Conservation (phyloP, 441 rosid species). For the Pelargonium hybrid region DNA sequence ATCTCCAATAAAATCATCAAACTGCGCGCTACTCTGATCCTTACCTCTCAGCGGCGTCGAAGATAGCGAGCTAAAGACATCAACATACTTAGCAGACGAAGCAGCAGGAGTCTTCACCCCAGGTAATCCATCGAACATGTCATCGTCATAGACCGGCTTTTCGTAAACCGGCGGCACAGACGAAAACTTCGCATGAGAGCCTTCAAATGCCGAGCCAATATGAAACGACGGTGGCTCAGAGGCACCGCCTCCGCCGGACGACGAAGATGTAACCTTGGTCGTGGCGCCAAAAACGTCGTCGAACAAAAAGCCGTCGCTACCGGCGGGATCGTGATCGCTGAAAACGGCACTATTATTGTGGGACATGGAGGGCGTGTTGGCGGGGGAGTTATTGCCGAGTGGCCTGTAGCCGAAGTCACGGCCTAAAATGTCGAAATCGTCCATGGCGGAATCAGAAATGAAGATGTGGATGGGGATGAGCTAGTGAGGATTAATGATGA, state of each 20-base stretch:
- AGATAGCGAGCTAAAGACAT: slow-evolving; percentile 37
- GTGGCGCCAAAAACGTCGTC: slow-evolving; percentile 49
- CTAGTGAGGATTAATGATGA: no score
- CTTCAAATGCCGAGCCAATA: slow-evolving; percentile 37
- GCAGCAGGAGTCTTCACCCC: slow-evolving; percentile 45
- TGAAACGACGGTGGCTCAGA: slow-evolving; percentile 34
- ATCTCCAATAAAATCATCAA: slow-evolving; percentile 61
- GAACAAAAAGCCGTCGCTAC: slow-evolving; percentile 28
- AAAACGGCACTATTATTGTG: slow-evolving; percentile 35
- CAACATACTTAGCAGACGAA: slow-evolving; percentile 32
- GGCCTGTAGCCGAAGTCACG: slow-evolving; percentile 67
- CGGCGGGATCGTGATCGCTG: slow-evolving; percentile 35
- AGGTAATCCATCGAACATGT: slow-evolving; percentile 57
- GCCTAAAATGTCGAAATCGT: slow-evolving; percentile 56
- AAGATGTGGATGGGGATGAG: no score
- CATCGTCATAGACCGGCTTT: slow-evolving; percentile 75
- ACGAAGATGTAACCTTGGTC: slow-evolving; percentile 30
- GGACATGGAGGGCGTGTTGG: slow-evolving; percentile 25
- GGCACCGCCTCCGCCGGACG: slow-evolving; percentile 19
- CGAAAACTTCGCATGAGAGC: slow-evolving; percentile 24
- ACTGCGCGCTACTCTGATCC: slow-evolving; percentile 30
- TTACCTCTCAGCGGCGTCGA: slow-evolving; percentile 22
- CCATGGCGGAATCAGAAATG: slow-evolving; percentile 28
- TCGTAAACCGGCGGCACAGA: slow-evolving; percentile 66
- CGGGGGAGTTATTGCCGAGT: slow-evolving; percentile 41